phyloP scores from a whole-genome alignment of 148 eudicot genomes.

The Fagopyrum homotropicum region DNA sequence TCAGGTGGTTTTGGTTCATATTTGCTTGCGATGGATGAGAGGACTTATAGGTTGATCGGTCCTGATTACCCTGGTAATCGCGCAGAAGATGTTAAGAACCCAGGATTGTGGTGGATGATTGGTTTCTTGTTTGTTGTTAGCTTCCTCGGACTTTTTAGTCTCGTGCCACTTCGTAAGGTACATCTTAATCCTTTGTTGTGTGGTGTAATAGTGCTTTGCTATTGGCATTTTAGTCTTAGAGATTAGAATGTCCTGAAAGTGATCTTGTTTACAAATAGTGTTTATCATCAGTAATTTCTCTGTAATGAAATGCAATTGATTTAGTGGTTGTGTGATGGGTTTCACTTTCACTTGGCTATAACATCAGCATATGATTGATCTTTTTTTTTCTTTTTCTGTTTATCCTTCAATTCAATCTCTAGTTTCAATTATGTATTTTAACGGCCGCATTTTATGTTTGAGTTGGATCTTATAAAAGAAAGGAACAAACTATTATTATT shows the following conservation, averaged over 20 bases:
- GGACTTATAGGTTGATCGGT: slow-evolving; percentile 82
- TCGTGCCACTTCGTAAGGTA: slow-evolving; percentile 95
- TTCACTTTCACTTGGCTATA: background rate
- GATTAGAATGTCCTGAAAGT: background rate
- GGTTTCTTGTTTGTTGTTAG: slow-evolving; percentile 88
- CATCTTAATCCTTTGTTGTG: background rate
- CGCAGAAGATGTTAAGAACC: slow-evolving; percentile 77
- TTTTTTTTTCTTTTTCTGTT: background rate
- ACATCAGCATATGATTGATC: background rate
- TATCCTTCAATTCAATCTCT: background rate
- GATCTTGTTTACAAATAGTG: background rate
- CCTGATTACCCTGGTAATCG: slow-evolving; percentile 80
- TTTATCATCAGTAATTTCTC: background rate
- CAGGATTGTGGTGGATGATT: slow-evolving; percentile 90
- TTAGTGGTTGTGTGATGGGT: background rate
- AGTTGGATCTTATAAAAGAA: background rate
- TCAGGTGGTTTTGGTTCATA: slow-evolving; percentile 92
- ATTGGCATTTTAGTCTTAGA: background rate
- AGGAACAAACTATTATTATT: background rate
- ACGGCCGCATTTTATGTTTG: background rate
- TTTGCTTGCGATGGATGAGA: slow-evolving; percentile 88
- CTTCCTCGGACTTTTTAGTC: slow-evolving; percentile 88
- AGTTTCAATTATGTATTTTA: background rate
- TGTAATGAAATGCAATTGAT: background rate
- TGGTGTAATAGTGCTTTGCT: background rate